These are phyloP conservation scores for Boletus subparvulus DNA, from an alignment of 768 basidiomycete species.

Conservation along the genomic window DNA sequence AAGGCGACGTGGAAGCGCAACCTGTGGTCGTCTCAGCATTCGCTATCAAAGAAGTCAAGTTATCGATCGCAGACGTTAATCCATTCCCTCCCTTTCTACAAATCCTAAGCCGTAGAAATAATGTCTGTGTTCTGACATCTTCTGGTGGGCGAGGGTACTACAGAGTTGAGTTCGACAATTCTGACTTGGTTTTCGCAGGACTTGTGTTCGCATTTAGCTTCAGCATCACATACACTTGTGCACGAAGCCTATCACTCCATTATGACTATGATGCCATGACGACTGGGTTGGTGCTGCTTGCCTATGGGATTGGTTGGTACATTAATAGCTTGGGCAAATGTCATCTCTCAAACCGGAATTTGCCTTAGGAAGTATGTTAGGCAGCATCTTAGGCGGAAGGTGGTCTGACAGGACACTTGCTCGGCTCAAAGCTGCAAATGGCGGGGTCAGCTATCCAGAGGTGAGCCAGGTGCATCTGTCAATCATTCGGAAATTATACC, in stretches of 20 bases:
- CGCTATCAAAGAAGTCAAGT: constrained; percentile 40
- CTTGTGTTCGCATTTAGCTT: constrained; percentile 71
- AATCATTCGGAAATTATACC: neutral
- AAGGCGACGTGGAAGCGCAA: constrained; percentile 28
- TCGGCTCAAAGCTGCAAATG: constrained; percentile 47
- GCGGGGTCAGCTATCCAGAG: constrained; percentile 61
- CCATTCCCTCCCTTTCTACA: constrained; percentile 61
- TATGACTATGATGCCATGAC: constrained; percentile 72
- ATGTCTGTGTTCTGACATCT: constrained; percentile 53
- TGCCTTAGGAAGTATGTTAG: constrained; percentile 44
- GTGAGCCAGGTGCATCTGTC: constrained; percentile 34
- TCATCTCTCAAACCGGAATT: neutral
- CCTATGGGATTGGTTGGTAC: constrained; percentile 64
- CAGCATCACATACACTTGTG: constrained; percentile 69
- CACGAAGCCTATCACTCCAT: constrained; percentile 62
- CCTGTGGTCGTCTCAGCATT: constrained; percentile 7
- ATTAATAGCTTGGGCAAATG: neutral
- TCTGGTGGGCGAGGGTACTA: constrained; percentile 34
- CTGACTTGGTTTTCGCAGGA: constrained; percentile 39
- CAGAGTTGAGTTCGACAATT: neutral
- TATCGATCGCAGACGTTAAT: constrained; percentile 70
- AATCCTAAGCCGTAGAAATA: constrained; percentile 65
- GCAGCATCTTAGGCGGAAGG: constrained; percentile 59
- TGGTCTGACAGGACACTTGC: constrained; percentile 55
- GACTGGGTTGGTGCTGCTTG: constrained; percentile 75